A percentile compares a stretch with the other conserved stretches of the same genome.
Evolutionary conservation across 305 asterid genomes (phyloP).

Genomic region (Solanum hybrid): DNA sequence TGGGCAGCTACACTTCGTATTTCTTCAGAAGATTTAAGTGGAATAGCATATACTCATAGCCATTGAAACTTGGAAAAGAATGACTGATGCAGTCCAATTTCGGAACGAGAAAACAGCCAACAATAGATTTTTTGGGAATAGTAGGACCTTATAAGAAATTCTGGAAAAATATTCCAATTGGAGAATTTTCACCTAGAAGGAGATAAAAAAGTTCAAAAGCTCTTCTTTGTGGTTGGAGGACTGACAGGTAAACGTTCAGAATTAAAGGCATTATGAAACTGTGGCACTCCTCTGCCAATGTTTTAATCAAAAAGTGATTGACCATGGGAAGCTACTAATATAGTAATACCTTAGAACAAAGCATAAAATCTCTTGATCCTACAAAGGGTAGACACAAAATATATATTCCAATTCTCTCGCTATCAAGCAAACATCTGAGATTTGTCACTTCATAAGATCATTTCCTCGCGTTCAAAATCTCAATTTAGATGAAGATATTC

Average conservation of each 20-base stretch:
- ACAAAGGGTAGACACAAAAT: not conserved
- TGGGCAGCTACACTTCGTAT: not conserved
- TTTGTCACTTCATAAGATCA: not conserved
- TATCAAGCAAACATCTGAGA: not conserved
- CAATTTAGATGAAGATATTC: not conserved
- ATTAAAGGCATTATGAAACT: not conserved
- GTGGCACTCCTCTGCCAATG: not conserved
- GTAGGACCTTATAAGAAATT: not conserved
- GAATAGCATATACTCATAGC: not conserved
- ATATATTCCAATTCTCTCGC: not conserved
- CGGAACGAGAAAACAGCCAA: not conserved
- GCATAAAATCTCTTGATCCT: not conserved
- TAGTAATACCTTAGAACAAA: not conserved
- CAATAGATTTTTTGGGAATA: not conserved
- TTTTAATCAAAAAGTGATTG: not conserved
- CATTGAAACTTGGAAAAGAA: not conserved
- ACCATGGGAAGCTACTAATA: not conserved
- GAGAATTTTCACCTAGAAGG: not conserved
- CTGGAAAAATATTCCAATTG: not conserved
- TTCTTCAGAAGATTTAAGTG: not conserved
- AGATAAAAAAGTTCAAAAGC: not conserved
- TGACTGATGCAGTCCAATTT: not conserved
- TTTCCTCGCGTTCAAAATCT: not conserved
- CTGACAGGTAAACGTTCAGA: not conserved
- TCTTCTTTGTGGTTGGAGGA: not conserved